Percentiles rank a stretch among this genome's conserved stretches.
Evolutionary conservation across 805 yeast species (phyloP).

Genomic region (Wickerhamiella occidentalis): DNA sequence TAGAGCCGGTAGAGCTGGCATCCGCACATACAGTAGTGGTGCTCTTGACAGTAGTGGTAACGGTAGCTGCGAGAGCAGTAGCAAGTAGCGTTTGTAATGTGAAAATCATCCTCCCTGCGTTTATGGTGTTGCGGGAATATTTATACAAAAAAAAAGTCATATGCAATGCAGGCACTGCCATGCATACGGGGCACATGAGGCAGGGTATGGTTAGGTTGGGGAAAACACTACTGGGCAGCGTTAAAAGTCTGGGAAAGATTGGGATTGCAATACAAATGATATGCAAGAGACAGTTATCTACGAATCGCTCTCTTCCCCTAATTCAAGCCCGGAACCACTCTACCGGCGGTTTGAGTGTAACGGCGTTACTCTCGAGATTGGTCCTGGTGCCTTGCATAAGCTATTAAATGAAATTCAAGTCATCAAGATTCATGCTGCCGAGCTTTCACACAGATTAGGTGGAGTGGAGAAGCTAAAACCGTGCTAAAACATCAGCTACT

Average conservation of each 20-base stretch:
- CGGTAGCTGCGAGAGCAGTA: not conserved
- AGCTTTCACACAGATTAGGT: too few relatives aligned
- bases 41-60: constrained; percentile 3
- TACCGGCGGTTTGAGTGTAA: too few relatives aligned
- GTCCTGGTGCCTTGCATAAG: not conserved
- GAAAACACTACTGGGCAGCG: not conserved
- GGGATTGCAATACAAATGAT: too few relatives aligned
- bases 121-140: not conserved
- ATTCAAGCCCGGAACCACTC: too few relatives aligned
- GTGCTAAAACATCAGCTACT: too few relatives aligned
- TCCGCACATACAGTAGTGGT: constrained; percentile 3
- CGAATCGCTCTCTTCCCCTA: too few relatives aligned
- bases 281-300: too few relatives aligned
- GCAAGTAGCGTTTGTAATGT: not conserved
- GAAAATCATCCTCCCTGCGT: not conserved
- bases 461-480: too few relatives aligned
- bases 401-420: not conserved
- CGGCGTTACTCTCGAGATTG: not conserved
- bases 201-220: not conserved
- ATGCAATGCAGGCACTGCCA: not conserved
- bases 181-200: not conserved
- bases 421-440: not conserved
- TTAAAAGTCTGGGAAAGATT: too few relatives aligned
- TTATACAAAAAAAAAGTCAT: not conserved
- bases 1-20: not conserved